phyloP scores from a whole-genome alignment of 2,329 filamentous ascomycete species.

The Diaporthe citrichinensis region DNA sequence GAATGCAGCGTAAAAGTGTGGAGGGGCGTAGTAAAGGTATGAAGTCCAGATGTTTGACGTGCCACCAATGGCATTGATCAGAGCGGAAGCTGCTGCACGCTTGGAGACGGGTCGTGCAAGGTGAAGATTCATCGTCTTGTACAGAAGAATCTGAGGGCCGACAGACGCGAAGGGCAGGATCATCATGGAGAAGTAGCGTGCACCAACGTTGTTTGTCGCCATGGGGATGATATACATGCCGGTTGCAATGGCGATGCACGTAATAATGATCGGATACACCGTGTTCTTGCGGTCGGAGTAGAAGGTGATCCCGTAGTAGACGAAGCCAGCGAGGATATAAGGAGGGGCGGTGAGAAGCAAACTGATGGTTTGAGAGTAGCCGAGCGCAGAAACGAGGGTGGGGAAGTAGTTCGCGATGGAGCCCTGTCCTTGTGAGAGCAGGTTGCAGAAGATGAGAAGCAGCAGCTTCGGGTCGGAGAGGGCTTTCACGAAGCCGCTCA shows the following conservation, averaged over 20 bases:
- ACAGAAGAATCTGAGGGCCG: conserved; percentile 56
- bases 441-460: conserved; percentile 55
- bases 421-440: conserved; percentile 55
- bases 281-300: conserved; percentile 56
- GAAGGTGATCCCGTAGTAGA: conserved; percentile 53
- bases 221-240: conserved; percentile 56
- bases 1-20: conserved; percentile 58
- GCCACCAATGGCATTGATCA: conserved; percentile 56
- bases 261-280: conserved; percentile 53
- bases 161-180: conserved; percentile 56
- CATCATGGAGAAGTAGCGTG: conserved; percentile 60
- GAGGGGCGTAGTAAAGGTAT: conserved; percentile 53
- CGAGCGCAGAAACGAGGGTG: conserved; percentile 51
- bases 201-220: conserved; percentile 53
- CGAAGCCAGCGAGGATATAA: conserved; percentile 56
- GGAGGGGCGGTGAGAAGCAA: conserved; percentile 63
- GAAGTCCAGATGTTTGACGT: conserved; percentile 53
- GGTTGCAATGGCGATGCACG: conserved; percentile 51
- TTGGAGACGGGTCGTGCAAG: conserved; percentile 58
- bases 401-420: conserved; percentile 51
- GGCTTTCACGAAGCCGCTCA: conserved; percentile 48
- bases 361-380: conserved; percentile 54
- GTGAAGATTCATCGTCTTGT: conserved; percentile 58
- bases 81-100: conserved; percentile 56
- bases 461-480: conserved; percentile 54